These are phyloP conservation scores for Sclerotinia minor DNA, from an alignment of 2,329 filamentous ascomycete genomes.

Conservation along the genomic window DNA sequence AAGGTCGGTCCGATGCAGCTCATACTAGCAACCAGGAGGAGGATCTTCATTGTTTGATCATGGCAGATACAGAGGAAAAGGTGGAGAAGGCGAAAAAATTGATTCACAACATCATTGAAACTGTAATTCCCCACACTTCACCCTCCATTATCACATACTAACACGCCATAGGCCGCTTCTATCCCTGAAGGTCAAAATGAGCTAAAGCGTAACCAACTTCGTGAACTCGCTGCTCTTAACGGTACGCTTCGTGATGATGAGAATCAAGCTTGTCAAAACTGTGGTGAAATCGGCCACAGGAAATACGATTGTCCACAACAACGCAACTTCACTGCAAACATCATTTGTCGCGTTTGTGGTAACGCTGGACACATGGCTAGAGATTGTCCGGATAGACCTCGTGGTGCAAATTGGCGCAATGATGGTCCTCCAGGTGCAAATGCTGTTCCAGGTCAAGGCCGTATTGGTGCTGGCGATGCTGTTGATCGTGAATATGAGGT, in stretches of 20 bases:
- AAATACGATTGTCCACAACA: constrained; percentile 99
- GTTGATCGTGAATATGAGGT: constrained; percentile 95
- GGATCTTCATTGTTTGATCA: constrained; percentile 97
- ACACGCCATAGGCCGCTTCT: constrained; percentile 74
- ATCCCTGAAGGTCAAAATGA: constrained; percentile 99
- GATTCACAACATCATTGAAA: constrained; percentile 98
- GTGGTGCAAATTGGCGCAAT: constrained; percentile 90
- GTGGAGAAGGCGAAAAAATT: constrained; percentile 98
- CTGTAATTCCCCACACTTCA: constrained; percentile 61
- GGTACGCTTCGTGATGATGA: constrained; percentile 98
- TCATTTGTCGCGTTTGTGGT: constrained; percentile 97
- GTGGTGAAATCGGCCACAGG: constrained; percentile 95
- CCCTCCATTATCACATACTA: constrained; percentile 31
- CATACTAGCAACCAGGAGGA: constrained; percentile 99
- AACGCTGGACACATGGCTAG: constrained; percentile 98
- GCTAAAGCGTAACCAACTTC: constrained; percentile 96
- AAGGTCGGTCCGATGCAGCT: constrained; percentile 96
- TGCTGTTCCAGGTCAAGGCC: constrained; percentile 54
- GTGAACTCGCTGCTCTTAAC: constrained; percentile 96
- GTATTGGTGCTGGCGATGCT: constrained; percentile 73
- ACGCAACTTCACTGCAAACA: constrained; percentile 98
- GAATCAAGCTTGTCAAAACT: constrained; percentile 99
- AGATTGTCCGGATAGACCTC: constrained; percentile 82
- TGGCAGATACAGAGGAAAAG: constrained; percentile 99
- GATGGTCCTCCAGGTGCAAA: constrained; percentile 55